Base-by-base conservation (phyloP, 805 yeast genomes). In the Zygosaccharomyces kombuchaensis region DNA sequence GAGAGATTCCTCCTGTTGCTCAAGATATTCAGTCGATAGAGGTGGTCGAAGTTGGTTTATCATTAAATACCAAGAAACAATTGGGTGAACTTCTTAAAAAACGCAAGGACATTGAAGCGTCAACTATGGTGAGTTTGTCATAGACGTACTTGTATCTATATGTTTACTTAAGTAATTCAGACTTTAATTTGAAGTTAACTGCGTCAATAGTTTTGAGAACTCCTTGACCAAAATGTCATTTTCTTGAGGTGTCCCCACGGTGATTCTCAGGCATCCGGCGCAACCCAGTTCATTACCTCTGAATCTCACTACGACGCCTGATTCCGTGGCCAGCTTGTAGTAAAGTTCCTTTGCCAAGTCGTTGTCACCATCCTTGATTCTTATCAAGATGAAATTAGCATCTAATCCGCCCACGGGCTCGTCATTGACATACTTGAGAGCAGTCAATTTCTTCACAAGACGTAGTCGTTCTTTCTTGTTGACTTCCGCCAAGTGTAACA, bases 211-310 rank as follows among this genome's bases (percentile, higher is more conserved):
- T 27, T 60, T 59, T 31, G 57, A 54, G 36, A 87, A 70, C 58
- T 75, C 78, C 31, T 70, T 58, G 7, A 90, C 59, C 40, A 93
- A 65, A 6, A 57, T 48, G 38, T 69, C 63, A 57, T 88, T 91
- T 66, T 93, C 98, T 44, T 76, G 79, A 21, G 65, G 68, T 0
- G 96, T 89, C 13, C 99, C 99, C 27, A 93, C 71, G 1, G 97
- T 86, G 19, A 90, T 77, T 66, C 99, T 78, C 43, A 93, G 69
- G 40, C 88, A 87, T 26, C 99, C 99, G 4, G 70, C 69, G 63
- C 99, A 93, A 31, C 96, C 95, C 36, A 81, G 75, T 68, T 93
- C 99, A 29, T 71, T 77, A 25, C 99, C 99, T 70, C 99, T 78
- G 62, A 78, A 93, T 66, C 99, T 78, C 12, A 91, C 86, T 38